Base-by-base conservation (phyloP, 352 stramenopile species). In the Phytophthora sp. region DNA sequence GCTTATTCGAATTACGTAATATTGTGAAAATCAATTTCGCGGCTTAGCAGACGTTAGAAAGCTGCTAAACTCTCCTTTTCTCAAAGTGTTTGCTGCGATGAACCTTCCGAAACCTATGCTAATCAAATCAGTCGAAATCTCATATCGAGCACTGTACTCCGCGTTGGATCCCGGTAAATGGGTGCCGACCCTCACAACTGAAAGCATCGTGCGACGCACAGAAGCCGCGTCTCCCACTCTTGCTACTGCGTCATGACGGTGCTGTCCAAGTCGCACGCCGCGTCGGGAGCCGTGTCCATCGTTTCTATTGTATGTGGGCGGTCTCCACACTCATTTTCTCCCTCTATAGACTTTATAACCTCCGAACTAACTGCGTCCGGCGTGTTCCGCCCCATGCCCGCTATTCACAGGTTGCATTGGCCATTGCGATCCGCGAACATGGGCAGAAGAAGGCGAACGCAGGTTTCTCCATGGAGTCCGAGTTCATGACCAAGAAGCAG, bases 401-500 rank as follows among this genome's bases (percentile, higher is more conserved):
- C 38, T 61, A 44, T 23, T 54, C 30, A 20, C 57, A 88, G 79
- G 63, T 93, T 23, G 77, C 76, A 9, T 31, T 91, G 45, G 83
- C 82, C 24, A 64, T 93, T 11, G 82, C 76, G 13, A 91, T 93
- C 61, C 85, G 81, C 38, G 64, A 88, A 53, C 72, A 89, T 53
- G 85, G 85, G 2, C 81, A 86, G 24, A 77, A 82, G 44, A 72
- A 73, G 9, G 77, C 82, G 8, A 86, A 82, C 57, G 72, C 61
- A 4, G 80, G 69, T 27, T 77, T 83, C 38, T 50, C 54, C 4
- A 46, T 80, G 30, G 79, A 93, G 49, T 91, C 84, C 42, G 73
- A 89, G 62, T 91, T 86, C 55, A 89, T 89, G 71, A 89, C 79
- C 33, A 89, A 90, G 69, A 90, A 90, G 65, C 75, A 88, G 13